phyloP scores from a whole-genome alignment of 2,329 filamentous ascomycete species.

The Colletotrichum agaves region DNA sequence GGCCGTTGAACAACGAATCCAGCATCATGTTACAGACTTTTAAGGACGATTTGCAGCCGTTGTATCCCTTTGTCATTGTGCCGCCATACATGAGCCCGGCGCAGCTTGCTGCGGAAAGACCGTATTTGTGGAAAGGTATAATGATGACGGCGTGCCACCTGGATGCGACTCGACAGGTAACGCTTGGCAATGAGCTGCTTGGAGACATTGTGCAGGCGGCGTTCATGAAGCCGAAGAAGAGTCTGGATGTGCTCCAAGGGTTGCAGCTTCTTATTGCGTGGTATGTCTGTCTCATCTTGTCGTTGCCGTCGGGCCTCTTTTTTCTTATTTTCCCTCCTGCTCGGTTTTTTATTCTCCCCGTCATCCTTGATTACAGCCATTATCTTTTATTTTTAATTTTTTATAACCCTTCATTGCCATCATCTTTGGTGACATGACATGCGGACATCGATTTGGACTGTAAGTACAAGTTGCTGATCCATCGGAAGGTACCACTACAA shows the following conservation, averaged over 20 bases:
- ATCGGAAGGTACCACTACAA: slow-evolving; percentile 56
- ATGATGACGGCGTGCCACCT: slow-evolving; percentile 57
- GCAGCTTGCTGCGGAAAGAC: slow-evolving; percentile 51
- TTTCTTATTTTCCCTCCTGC: too few species aligned
- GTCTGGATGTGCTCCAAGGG: slow-evolving; percentile 59
- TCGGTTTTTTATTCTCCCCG: too few species aligned
- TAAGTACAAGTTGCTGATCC: too few species aligned
- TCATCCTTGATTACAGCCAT: too few species aligned
- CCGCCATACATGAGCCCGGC: slow-evolving; percentile 49
- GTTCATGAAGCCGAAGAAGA: slow-evolving; percentile 53
- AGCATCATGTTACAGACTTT: slow-evolving; percentile 52
- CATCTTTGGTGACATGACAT: too few species aligned
- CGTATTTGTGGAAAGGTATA: slow-evolving; percentile 61
- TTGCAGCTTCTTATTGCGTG: slow-evolving; percentile 58
- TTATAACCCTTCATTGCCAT: too few species aligned
- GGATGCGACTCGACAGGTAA: slow-evolving; percentile 56
- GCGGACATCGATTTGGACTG: too few species aligned
- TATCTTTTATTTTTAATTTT: too few species aligned
- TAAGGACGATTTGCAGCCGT: slow-evolving; percentile 45
- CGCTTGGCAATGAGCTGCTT: slow-evolving; percentile 56
- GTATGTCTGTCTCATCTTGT: slow-evolving; percentile 44
- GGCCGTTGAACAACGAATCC: slow-evolving; percentile 56
- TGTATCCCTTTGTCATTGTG: slow-evolving; percentile 60
- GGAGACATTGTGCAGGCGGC: slow-evolving; percentile 54
- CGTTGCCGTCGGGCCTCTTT: too few species aligned